Percentiles rank a stretch among this genome's conserved stretches.
Evolutionary conservation across 2,329 filamentous ascomycete species (phyloP).

Genomic region (Botrytis byssoidea): DNA sequence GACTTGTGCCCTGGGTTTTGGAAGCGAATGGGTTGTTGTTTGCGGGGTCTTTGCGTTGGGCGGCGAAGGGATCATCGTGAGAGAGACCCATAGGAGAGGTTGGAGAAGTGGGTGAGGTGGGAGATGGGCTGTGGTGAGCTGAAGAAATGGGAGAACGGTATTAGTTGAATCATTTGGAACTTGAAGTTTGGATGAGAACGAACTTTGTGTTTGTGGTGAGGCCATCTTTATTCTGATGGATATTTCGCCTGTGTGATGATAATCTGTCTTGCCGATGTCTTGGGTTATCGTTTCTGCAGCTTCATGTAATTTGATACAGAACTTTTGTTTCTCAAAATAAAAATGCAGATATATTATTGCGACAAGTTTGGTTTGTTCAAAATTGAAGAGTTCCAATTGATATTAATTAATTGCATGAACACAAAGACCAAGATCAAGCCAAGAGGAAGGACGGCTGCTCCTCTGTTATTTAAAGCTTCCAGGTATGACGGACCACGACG

Average conservation of each 20-base stretch:
- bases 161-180: background rate
- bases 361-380: background rate
- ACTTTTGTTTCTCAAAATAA: background rate
- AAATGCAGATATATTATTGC: background rate
- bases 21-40: background rate
- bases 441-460: slow-evolving; percentile 13
- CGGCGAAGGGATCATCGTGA: slow-evolving; percentile 11
- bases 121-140: slow-evolving; percentile 7
- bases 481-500: slow-evolving; percentile 1
- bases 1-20: background rate
- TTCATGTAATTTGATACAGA: slow-evolving; percentile 1
- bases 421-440: slow-evolving; percentile 11
- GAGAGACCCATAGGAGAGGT: background rate
- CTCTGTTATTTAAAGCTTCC: slow-evolving; percentile 1
- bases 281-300: background rate
- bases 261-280: background rate
- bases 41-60: slow-evolving; percentile 10
- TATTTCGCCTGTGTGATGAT: background rate
- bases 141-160: background rate
- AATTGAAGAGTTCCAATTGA: background rate
- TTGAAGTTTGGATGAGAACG: background rate
- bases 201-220: slow-evolving; percentile 18
- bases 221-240: background rate
- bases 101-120: slow-evolving; percentile 1
- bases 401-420: slow-evolving; percentile 10